Conservation (phyloP, 2,329 filamentous ascomycete species). For the Lasiodiplodia citricola region DNA sequence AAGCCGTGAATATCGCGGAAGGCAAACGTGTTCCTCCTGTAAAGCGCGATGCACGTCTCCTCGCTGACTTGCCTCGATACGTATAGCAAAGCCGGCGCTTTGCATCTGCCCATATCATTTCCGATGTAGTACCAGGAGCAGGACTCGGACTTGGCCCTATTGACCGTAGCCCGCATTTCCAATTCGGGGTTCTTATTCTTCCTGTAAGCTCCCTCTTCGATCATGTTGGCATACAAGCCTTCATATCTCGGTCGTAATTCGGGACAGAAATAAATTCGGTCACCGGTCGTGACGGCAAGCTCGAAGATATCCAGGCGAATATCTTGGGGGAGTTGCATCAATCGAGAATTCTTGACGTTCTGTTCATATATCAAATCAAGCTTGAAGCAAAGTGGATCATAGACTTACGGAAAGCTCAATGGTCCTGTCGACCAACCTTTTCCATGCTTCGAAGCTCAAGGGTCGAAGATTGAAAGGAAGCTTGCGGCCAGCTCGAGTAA, state of each 20-base stretch:
- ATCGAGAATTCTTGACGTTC: background rate
- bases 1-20: slow-evolving; percentile 9
- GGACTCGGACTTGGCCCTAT: background rate
- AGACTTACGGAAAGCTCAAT: background rate
- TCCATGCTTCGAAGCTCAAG: slow-evolving; percentile 5
- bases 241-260: background rate
- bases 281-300: background rate
- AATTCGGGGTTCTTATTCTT: background rate
- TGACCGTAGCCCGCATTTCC: background rate
- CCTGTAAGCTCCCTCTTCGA: background rate
- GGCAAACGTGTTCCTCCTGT: background rate
- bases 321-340: background rate
- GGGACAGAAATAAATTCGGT: background rate
- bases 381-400: background rate
- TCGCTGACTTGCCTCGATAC: background rate
- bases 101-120: background rate
- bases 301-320: background rate
- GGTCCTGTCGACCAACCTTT: background rate
- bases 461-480: background rate
- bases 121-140: background rate
- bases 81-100: background rate
- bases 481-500: background rate
- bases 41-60: background rate
- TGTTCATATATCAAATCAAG: background rate
- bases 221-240: background rate